Conservation (phyloP, 106 monocot species). For the Dendrobium nobile region DNA sequence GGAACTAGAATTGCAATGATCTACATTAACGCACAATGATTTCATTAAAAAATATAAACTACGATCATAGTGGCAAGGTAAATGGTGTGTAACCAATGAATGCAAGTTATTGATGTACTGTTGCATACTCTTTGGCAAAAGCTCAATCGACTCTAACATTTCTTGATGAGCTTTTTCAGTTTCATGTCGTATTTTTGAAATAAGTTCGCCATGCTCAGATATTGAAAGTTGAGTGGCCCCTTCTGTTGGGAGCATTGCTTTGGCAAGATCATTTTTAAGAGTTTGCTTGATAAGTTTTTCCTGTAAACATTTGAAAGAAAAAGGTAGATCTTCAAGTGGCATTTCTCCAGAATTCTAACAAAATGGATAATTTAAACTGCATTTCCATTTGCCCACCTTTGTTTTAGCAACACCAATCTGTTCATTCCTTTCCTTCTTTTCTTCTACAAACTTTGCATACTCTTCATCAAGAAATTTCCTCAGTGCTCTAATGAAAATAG, state of each 20-base stretch:
- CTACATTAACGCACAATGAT: background rate
- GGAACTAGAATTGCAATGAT: background rate
- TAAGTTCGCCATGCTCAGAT: conserved; percentile 33
- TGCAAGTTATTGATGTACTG: background rate
- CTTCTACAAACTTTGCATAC: conserved; percentile 35
- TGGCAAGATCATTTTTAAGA: conserved; percentile 43
- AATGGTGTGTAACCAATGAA: background rate
- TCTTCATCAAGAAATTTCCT: conserved; percentile 55
- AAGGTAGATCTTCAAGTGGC: background rate
- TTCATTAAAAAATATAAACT: background rate
- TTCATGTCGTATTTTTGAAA: conserved; percentile 36
- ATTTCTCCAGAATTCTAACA: background rate
- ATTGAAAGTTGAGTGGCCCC: conserved; percentile 26
- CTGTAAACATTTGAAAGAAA: conserved; percentile 22
- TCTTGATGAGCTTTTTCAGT: conserved; percentile 43
- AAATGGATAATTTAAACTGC: background rate
- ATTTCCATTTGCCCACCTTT: conserved; percentile 28
- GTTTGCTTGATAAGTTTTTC: conserved; percentile 55
- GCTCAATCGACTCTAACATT: conserved; percentile 24
- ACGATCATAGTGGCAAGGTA: background rate
- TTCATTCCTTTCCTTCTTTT: conserved; percentile 31
- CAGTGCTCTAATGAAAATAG: conserved; percentile 29
- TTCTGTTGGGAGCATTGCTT: conserved; percentile 34
- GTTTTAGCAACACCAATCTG: conserved; percentile 35
- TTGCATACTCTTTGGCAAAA: conserved; percentile 16